Evolutionary conservation across 169 alveolate species (phyloP).

Genomic region (Eimeria sp.): DNA sequence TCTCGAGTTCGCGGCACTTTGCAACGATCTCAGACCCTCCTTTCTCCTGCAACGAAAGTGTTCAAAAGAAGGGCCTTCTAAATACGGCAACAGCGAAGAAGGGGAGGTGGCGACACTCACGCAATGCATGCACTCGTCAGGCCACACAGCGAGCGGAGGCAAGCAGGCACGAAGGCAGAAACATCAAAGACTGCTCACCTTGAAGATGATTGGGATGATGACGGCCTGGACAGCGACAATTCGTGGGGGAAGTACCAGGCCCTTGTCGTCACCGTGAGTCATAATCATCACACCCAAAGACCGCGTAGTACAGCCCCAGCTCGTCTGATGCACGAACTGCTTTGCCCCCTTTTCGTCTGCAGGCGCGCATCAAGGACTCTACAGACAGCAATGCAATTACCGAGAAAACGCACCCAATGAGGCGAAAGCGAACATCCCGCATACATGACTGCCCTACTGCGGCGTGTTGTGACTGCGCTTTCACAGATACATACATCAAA

Average conservation of each 20-base stretch:
- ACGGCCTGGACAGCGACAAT: slow-evolving; percentile 98
- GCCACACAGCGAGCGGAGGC: neutral
- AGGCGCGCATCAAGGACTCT: slow-evolving; percentile 33
- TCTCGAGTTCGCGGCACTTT: slow-evolving; percentile 83
- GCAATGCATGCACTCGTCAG: too few relatives aligned
- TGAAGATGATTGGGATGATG: slow-evolving; percentile 96
- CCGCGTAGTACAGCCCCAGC: slow-evolving; percentile 99
- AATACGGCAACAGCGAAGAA: neutral
- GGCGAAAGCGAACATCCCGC: neutral
- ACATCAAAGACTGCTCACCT: slow-evolving; percentile 80
- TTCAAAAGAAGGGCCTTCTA: too few relatives aligned
- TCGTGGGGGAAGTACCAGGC: slow-evolving; percentile 99
- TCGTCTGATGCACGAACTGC: slow-evolving; percentile 97
- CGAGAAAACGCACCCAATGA: neutral
- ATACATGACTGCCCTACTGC: too few relatives aligned
- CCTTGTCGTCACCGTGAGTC: slow-evolving; percentile 99
- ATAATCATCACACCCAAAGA: slow-evolving; percentile 95
- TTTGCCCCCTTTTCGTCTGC: slow-evolving; percentile 95
- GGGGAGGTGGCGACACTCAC: neutral
- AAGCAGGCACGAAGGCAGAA: neutral
- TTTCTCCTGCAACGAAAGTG: slow-evolving; percentile 65
- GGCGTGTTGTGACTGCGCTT: too few relatives aligned
- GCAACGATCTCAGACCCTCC: slow-evolving; percentile 82
- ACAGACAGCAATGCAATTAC: neutral
- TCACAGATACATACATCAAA: neutral